Conservation (phyloP, 768 basidiomycete genomes). For the Wakefieldia striispora region DNA sequence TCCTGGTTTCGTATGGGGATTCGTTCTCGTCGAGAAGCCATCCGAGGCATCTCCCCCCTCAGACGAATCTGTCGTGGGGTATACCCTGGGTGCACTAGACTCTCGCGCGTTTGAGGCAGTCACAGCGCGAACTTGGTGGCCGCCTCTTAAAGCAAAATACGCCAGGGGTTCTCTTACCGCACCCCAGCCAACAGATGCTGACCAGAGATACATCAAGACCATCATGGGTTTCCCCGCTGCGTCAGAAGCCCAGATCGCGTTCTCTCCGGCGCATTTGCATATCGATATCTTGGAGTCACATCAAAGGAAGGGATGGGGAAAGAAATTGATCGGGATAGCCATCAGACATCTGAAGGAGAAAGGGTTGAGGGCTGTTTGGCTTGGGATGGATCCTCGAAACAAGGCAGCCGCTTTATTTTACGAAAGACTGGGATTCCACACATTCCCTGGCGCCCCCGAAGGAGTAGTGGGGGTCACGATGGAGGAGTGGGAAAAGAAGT, state of each 20-base stretch:
- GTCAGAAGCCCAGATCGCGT: slow-evolving; percentile 53
- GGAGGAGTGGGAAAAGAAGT: slow-evolving; percentile 30
- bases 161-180: slow-evolving; percentile 21
- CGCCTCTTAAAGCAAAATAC: slow-evolving; percentile 56
- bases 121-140: slow-evolving; percentile 64
- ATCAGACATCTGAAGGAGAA: slow-evolving; percentile 52
- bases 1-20: slow-evolving; percentile 62
- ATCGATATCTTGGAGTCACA: slow-evolving; percentile 67
- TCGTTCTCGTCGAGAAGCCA: slow-evolving; percentile 59
- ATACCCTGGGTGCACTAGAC: slow-evolving; percentile 65
- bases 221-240: slow-evolving; percentile 40
- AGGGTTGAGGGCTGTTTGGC: slow-evolving; percentile 53
- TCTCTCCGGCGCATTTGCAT: slow-evolving; percentile 74
- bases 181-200: slow-evolving; percentile 20
- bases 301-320: slow-evolving; percentile 72
- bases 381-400: slow-evolving; percentile 68
- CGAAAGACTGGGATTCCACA: slow-evolving; percentile 55
- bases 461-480: slow-evolving; percentile 57
- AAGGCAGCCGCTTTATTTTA: slow-evolving; percentile 61
- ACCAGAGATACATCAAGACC: slow-evolving; percentile 32
- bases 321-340: slow-evolving; percentile 53
- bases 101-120: slow-evolving; percentile 62
- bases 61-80: slow-evolving; percentile 59
- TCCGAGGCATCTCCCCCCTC: slow-evolving; percentile 19
- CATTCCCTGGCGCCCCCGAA: slow-evolving; percentile 50